Base-by-base conservation (phyloP, 2,329 filamentous ascomycete species). In the Penicillium sp. region DNA sequence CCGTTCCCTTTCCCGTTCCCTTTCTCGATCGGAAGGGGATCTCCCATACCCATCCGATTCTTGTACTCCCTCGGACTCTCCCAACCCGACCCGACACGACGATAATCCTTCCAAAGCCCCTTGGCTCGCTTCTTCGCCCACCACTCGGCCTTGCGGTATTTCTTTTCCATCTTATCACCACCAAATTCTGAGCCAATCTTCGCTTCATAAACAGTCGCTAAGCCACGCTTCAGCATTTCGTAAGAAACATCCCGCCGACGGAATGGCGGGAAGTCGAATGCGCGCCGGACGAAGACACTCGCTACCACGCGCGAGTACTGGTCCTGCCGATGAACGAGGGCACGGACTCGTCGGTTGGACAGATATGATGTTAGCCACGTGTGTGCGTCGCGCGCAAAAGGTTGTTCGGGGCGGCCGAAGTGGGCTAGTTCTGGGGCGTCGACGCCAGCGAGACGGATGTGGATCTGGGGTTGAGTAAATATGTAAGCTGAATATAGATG, bases 371-470 rank as follows among this genome's bases (percentile, higher is more conserved):
- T 85, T n/a, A 99, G 82, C 86, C 90, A 97, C 18, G 84, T 77
- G 50, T 93, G 79, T 8, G 94, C 91, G 74, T 97, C 93, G 57
- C 85, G 81, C 4, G 90, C 83, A 71, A 86, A 92, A 1, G 92
- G 93, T 74, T 99, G 94, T 10, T 87, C 89, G 26, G 90, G 88
- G 49, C 86, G 85, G 52, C 95, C 95, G 75, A 97, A 99, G 74
- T 99, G 94, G 9, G 92, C 88, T 54, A 89, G 81, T 76, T 99
- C 94, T 2, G 94, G 94, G 11, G 95, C 94, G 74, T 99, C 94
- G 53, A 99, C 79, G 48, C 94, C 94, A 16, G 94, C 94, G 55
- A 99, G 82, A 29, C 94, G 89, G 55, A 99, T 83, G 50, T 92
- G 86, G 64, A 99, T 90, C 89, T 77, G 55, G 16, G 4, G 0